Evolutionary conservation across 352 stramenopile species (phyloP), one percentile per base, ranked within the genome.

Genomic region (Phytophthora litchii): DNA sequence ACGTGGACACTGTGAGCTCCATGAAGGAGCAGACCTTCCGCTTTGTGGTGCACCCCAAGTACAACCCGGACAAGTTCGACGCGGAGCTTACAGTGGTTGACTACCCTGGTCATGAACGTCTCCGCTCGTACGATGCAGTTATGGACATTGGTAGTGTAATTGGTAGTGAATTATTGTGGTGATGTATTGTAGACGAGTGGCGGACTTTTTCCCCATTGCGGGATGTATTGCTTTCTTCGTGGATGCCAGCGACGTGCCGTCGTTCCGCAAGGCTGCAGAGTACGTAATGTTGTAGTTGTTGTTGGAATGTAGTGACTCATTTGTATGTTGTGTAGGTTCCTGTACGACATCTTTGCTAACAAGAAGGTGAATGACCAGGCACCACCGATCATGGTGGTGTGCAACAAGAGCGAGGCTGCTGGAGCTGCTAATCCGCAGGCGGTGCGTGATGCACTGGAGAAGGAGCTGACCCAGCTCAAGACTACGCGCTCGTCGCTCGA

Each of bases 331-430:
- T 58, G 25, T 35, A 89, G 80, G 48, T 92, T 83, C 67, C 65
- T 96, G 43, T 92, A 92, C 70, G 83, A 96, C 65, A 86, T 96
- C 29, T 93, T 96, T 51, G 81, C 83, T 13, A 88, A 88, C 50
- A 81, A 86, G 54, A 94, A 89, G 65, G 67, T 94, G 58, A 92
- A 92, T 59, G 85, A 94, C 66, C 52, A 80, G 36, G 67, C 74
- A 34, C 76, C 77, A 20, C 74, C 78, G 44, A 78, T 96, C 56
- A 64, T 94, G 51, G 76, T 96, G 36, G 78, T 73, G 45, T 94
- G 85, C 74, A 96, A 92, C 71, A 96, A 96, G 77, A 89, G 72
- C 58, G 87, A 96, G 21, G 57, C 70, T 9, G 4, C 60, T 1
- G 64, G 70, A 7, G 75, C 79, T 13, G 71, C 74, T 32, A 88